Percentiles rank a stretch among this genome's conserved stretches.
These are phyloP conservation scores for Pichia sp. DNA, from an alignment of 1,139 yeast genomes.

Conservation along the genomic window DNA sequence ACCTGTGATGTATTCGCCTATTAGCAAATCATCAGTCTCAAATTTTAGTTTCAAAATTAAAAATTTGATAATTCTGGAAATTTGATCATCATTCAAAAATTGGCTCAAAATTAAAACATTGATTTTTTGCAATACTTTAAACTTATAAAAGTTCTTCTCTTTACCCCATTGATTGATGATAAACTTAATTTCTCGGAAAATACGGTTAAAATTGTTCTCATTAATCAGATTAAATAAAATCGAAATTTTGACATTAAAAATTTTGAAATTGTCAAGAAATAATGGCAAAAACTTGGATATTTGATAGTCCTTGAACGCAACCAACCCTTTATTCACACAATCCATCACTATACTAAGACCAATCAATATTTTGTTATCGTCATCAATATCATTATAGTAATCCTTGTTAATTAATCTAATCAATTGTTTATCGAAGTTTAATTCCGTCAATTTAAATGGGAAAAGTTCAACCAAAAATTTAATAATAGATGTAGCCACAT, in stretches of 20 bases:
- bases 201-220: slow-evolving; percentile 40
- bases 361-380: slow-evolving; percentile 6
- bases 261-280: slow-evolving; percentile 44
- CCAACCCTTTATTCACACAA: slow-evolving; percentile 8
- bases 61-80: slow-evolving; percentile 14
- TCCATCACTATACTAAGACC: slow-evolving; percentile 14
- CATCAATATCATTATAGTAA: slow-evolving; percentile 1
- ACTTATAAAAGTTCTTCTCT: slow-evolving; percentile 33
- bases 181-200: slow-evolving; percentile 64
- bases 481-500: slow-evolving; percentile 16
- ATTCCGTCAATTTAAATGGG: slow-evolving; percentile 10
- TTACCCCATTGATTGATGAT: slow-evolving; percentile 35
- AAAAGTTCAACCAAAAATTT: slow-evolving; percentile 13
- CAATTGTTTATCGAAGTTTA: slow-evolving; percentile 11
- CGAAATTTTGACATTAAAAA: slow-evolving; percentile 51
- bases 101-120: slow-evolving; percentile 35
- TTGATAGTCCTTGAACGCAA: slow-evolving; percentile 14
- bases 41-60: slow-evolving; percentile 15
- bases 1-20: slow-evolving; percentile 25
- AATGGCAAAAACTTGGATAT: slow-evolving; percentile 45
- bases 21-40: slow-evolving; percentile 17
- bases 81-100: slow-evolving; percentile 27
- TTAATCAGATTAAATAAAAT: slow-evolving; percentile 53
- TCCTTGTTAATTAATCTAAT: slow-evolving; percentile 14
- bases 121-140: slow-evolving; percentile 50